A percentile compares a stretch with the other conserved stretches of the same genome.
Conservation (phyloP, 805 yeast genomes). For the Lachancea kluyveri region DNA sequence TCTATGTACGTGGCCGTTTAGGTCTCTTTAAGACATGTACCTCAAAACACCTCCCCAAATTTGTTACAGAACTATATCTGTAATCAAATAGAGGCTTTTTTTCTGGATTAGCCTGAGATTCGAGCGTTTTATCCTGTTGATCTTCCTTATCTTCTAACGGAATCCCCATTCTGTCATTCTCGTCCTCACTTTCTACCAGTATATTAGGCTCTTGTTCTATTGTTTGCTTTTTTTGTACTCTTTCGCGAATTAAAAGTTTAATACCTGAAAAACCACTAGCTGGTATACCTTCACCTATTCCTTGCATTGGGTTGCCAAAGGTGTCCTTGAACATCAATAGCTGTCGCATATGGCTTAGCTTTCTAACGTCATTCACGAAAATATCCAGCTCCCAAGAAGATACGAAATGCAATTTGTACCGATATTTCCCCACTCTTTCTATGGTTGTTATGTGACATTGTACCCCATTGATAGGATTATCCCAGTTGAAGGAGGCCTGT, state of each 20-base stretch:
- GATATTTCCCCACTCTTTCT: constrained; percentile 22
- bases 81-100: constrained; percentile 21
- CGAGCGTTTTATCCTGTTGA: neutral
- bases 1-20: too few relatives aligned
- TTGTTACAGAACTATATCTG: constrained; percentile 19
- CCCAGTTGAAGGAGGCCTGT: too few relatives aligned
- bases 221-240: constrained; percentile 3
- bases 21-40: constrained; percentile 29
- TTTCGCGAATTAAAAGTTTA: constrained; percentile 5
- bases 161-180: constrained; percentile 1
- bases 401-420: constrained; percentile 22
- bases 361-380: constrained; percentile 21
- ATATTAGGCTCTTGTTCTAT: constrained; percentile 1
- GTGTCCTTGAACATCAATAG: constrained; percentile 16
- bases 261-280: constrained; percentile 2
- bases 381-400: constrained; percentile 29
- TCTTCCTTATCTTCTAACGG: constrained; percentile 1
- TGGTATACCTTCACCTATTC: constrained; percentile 4
- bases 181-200: constrained; percentile 8
- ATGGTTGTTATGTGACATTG: constrained; percentile 17
- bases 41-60: constrained; percentile 23
- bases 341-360: constrained; percentile 20
- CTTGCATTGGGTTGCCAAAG: constrained; percentile 7
- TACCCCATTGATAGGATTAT: constrained; percentile 1
- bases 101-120: constrained; percentile 5